A percentile compares a stretch with the other conserved stretches of the same genome.
Conservation (phyloP, 257 asterid species). For the Fraxinus excelsior region DNA sequence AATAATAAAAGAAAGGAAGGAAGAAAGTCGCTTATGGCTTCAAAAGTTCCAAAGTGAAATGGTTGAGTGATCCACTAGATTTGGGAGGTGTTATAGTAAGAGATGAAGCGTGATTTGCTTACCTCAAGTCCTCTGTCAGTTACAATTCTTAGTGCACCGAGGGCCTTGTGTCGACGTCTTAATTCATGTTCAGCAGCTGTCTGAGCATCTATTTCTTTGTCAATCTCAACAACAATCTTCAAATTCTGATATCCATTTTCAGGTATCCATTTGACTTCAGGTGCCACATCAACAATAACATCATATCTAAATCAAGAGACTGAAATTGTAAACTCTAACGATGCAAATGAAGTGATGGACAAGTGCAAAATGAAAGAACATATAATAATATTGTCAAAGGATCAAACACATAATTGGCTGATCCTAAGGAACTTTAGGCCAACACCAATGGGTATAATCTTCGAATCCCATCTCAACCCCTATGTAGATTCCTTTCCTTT, state of each 20-base stretch:
- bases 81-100: slow-evolving; percentile 3
- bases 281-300: slow-evolving; percentile 81
- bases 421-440: background rate
- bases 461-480: background rate
- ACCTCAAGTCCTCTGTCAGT: slow-evolving; percentile 89
- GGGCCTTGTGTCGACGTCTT: slow-evolving; percentile 74
- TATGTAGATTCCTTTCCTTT: background rate
- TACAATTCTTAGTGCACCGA: slow-evolving; percentile 77
- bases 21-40: background rate
- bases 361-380: slow-evolving; percentile 13
- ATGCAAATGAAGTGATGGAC: slow-evolving; percentile 13
- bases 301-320: slow-evolving; percentile 62
- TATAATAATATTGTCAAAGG: slow-evolving; percentile 8
- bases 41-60: background rate
- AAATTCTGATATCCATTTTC: slow-evolving; percentile 88
- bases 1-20: background rate
- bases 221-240: slow-evolving; percentile 88
- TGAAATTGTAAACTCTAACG: slow-evolving; percentile 22
- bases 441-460: background rate
- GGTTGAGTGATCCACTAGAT: background rate
- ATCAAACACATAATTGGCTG: slow-evolving; percentile 6
- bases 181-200: slow-evolving; percentile 75
- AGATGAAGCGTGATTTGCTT: slow-evolving; percentile 10
- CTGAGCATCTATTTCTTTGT: slow-evolving; percentile 80
- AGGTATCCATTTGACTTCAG: slow-evolving; percentile 87